Evolutionary conservation across 208 protist genomes (phyloP).

Genomic region (Trypanosoma brucei): DNA sequence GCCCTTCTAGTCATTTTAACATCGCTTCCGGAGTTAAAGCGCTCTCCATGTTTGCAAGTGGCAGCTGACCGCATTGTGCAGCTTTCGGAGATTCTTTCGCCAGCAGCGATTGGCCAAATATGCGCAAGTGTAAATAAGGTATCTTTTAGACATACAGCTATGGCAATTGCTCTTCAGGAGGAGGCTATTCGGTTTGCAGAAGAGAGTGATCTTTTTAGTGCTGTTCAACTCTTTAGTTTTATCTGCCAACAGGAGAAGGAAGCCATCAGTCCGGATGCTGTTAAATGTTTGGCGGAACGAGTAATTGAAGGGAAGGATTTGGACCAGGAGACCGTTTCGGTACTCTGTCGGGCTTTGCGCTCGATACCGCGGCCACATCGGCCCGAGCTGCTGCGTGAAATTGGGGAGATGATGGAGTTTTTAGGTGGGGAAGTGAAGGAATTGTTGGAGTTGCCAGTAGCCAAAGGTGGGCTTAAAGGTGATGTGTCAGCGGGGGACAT

Average conservation of each 20-base stretch:
- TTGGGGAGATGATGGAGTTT: slow-evolving; percentile 38
- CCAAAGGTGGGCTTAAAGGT: slow-evolving; percentile 40
- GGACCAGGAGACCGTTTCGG: slow-evolving; percentile 42
- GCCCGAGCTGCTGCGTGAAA: slow-evolving; percentile 32
- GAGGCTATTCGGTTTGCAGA: slow-evolving; percentile 64
- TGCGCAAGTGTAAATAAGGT: slow-evolving; percentile 49
- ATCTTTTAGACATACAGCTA: slow-evolving; percentile 23
- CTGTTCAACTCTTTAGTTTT: slow-evolving; percentile 61
- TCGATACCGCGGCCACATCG: slow-evolving; percentile 33
- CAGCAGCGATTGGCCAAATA: slow-evolving; percentile 39
- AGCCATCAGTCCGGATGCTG: slow-evolving; percentile 39
- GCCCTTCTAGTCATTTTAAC: slow-evolving; percentile 28
- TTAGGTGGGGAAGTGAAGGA: slow-evolving; percentile 33
- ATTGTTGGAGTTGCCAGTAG: slow-evolving; percentile 32
- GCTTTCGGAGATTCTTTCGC: slow-evolving; percentile 32
- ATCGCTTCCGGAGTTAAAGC: slow-evolving; percentile 34
- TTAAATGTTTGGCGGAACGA: slow-evolving; percentile 71
- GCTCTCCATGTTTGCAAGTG: slow-evolving; percentile 26
- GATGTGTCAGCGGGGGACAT: slow-evolving; percentile 27
- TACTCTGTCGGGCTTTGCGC: slow-evolving; percentile 38
- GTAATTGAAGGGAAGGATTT: slow-evolving; percentile 44
- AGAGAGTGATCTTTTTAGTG: slow-evolving; percentile 52
- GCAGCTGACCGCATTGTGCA: slow-evolving; percentile 33
- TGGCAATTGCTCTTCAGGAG: slow-evolving; percentile 51
- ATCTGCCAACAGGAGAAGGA: slow-evolving; percentile 50